Evolutionary conservation across 306 rosid genomes (phyloP).

Genomic region (Castanea sativa): DNA sequence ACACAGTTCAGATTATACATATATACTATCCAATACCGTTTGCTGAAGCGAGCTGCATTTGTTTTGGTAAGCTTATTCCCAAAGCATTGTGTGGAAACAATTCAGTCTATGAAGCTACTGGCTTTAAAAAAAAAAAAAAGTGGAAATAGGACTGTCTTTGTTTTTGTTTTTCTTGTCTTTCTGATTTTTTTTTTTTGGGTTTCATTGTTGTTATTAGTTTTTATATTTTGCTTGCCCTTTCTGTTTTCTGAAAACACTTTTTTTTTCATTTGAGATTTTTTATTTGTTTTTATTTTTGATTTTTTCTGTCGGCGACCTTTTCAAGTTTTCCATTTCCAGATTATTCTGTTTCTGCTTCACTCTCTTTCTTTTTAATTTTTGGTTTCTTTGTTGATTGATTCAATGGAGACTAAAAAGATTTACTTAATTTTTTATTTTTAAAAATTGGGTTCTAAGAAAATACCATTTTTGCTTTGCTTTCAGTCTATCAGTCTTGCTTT

Average conservation of each 20-base stretch:
- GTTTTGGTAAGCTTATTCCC: slow-evolving; percentile 47
- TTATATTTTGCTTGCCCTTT: background rate
- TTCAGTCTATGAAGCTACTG: background rate
- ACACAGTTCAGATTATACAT: no score
- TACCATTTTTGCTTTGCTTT: background rate
- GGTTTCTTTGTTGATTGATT: background rate
- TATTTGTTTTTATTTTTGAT: background rate
- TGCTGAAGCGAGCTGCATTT: slow-evolving; percentile 17
- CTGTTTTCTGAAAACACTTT: background rate
- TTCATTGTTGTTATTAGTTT: background rate
- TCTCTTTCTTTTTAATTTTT: background rate
- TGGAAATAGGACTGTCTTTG: background rate
- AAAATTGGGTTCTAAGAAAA: background rate
- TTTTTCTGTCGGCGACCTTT: slow-evolving; percentile 48
- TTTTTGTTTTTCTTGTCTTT: background rate
- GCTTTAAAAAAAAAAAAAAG: background rate
- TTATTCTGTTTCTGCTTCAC: slow-evolving; percentile 4
- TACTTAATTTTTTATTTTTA: background rate
- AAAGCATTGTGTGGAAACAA: slow-evolving; percentile 3
- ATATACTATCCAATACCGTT: no score
- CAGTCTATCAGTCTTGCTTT: background rate
- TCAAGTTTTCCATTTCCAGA: background rate
- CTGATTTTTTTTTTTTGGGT: no score
- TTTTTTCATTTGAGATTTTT: background rate
- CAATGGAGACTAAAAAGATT: background rate